Evolutionary conservation across 257 asterid genomes (phyloP).

Genomic region (Henckelia pumila): DNA sequence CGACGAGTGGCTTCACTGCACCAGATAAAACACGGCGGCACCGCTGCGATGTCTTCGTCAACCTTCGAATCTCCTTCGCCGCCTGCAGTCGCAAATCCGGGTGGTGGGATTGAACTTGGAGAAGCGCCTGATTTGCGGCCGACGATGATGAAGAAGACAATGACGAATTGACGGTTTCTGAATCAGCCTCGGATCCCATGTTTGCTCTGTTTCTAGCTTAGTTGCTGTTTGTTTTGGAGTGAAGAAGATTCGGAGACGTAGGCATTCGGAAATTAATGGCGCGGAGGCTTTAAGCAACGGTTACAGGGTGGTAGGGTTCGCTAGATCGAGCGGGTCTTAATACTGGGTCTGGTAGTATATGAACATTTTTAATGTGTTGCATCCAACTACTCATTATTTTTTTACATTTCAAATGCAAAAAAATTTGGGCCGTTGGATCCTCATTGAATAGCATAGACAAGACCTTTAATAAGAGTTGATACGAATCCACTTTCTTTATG

Average conservation of each 20-base stretch:
- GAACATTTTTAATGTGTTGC: too few species aligned
- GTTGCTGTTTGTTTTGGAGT: conserved; percentile 10
- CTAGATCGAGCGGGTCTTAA: too few species aligned
- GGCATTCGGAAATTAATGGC: background rate
- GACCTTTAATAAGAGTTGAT: too few species aligned
- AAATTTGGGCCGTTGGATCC: too few species aligned
- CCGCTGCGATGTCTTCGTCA: conserved; percentile 82
- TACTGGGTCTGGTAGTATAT: too few species aligned
- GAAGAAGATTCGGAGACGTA: background rate
- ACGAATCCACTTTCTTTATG: too few species aligned
- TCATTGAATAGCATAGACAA: too few species aligned
- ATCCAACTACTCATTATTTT: too few species aligned
- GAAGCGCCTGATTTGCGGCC: conserved; percentile 41
- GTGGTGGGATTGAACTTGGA: conserved; percentile 55
- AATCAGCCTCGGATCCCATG: conserved; percentile 34
- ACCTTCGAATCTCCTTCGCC: conserved; percentile 82
- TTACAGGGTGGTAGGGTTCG: too few species aligned
- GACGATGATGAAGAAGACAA: too few species aligned
- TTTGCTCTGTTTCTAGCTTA: background rate
- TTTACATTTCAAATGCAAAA: too few species aligned
- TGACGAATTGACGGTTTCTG: too few species aligned
- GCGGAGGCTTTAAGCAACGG: background rate
- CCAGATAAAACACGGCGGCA: conserved; percentile 74
- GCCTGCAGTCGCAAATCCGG: conserved; percentile 43
- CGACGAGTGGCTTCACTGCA: conserved; percentile 65